Evolutionary conservation across 805 yeast species (phyloP).

Genomic region (Candida boleticola): DNA sequence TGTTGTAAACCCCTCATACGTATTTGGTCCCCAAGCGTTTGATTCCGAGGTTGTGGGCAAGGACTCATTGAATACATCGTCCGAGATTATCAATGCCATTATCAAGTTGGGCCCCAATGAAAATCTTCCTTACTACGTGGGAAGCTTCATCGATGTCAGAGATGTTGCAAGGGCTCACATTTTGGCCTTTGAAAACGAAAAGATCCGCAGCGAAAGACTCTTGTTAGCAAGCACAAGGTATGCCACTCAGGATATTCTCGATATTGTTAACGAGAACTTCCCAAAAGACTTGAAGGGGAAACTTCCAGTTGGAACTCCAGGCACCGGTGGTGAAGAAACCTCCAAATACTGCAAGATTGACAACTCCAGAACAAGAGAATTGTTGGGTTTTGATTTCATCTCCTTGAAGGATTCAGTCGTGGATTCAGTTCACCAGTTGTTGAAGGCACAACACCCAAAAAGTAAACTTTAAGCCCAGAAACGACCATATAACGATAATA

Average conservation of each 20-base stretch:
- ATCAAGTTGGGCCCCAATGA: conserved; percentile 17
- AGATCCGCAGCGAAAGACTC: conserved; percentile 25
- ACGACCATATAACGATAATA: too few relatives aligned
- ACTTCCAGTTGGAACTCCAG: conserved; percentile 33
- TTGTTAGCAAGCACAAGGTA: conserved; percentile 33
- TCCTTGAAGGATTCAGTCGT: conserved; percentile 37
- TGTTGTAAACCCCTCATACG: conserved; percentile 21
- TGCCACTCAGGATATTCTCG: conserved; percentile 31
- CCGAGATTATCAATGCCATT: conserved; percentile 22
- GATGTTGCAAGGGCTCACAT: conserved; percentile 34
- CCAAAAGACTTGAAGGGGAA: conserved; percentile 26
- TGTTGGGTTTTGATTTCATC: conserved; percentile 38
- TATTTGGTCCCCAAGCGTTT: conserved; percentile 24
- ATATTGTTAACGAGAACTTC: conserved; percentile 25
- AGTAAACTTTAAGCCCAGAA: background rate
- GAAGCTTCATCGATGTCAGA: conserved; percentile 30
- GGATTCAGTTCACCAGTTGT: conserved; percentile 42
- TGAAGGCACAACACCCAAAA: background rate
- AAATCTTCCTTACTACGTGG: conserved; percentile 20
- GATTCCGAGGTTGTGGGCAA: conserved; percentile 5
- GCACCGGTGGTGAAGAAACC: conserved; percentile 27
- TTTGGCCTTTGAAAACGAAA: conserved; percentile 26
- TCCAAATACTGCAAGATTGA: conserved; percentile 29
- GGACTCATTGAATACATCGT: conserved; percentile 23
- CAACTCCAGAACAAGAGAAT: conserved; percentile 29